Conservation (phyloP, 1,284 basidiomycete species). For the Naganishia cerealis region DNA sequence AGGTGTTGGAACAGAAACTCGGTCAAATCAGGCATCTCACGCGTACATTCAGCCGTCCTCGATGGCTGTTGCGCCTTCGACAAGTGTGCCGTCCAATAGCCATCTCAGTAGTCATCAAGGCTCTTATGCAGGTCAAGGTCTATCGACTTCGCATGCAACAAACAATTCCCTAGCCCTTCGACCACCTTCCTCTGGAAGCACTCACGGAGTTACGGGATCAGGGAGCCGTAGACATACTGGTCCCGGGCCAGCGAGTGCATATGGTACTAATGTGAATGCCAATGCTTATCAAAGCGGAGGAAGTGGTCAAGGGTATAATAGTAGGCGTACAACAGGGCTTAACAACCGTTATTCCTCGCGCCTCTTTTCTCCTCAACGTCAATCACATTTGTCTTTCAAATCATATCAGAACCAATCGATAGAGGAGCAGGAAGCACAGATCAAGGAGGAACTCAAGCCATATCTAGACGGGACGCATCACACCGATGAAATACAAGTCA, state of each 20-base stretch:
- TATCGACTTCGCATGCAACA: slow-evolving; percentile 20
- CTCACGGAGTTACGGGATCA: slow-evolving; percentile 7
- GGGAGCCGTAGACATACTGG: slow-evolving; percentile 1
- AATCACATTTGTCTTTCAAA: slow-evolving; percentile 18
- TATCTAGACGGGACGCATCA: slow-evolving; percentile 84
- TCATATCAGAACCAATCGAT: slow-evolving; percentile 29
- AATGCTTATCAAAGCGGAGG: not conserved
- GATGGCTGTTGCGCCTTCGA: slow-evolving; percentile 23
- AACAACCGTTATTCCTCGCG: slow-evolving; percentile 20
- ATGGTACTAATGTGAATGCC: not conserved
- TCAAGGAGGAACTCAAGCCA: slow-evolving; percentile 59
- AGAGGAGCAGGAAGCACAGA: slow-evolving; percentile 36
- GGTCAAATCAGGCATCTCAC: not conserved
- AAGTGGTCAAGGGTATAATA: slow-evolving; percentile 9
- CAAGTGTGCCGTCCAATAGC: slow-evolving; percentile 20
- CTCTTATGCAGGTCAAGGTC: slow-evolving; percentile 11
- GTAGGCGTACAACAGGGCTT: slow-evolving; percentile 8
- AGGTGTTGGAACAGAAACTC: not conserved
- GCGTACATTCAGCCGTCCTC: slow-evolving; percentile 24
- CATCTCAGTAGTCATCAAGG: slow-evolving; percentile 20
- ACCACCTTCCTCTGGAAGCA: slow-evolving; percentile 10
- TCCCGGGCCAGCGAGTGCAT: not conserved
- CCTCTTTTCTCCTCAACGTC: slow-evolving; percentile 16
- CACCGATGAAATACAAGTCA: slow-evolving; percentile 83
- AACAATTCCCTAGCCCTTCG: slow-evolving; percentile 8